Conservation (phyloP, 495 filamentous ascomycete species). For the Daldinia concentrica region DNA sequence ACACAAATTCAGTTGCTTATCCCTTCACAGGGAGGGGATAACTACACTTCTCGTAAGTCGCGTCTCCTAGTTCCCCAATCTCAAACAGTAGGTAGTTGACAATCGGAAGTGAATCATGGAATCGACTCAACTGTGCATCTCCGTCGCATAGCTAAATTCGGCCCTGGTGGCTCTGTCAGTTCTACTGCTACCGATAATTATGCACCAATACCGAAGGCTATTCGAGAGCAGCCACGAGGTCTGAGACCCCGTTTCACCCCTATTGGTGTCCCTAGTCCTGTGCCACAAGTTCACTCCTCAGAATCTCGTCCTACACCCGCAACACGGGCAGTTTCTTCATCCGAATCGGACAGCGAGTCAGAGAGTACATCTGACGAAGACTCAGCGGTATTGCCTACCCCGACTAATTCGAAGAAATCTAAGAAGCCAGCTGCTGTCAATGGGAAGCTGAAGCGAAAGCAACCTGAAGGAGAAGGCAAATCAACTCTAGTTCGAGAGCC, state of each 20-base stretch:
- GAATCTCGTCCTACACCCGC: background rate
- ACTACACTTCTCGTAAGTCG: conserved; percentile 54
- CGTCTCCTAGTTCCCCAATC: background rate
- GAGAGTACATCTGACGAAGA: conserved; percentile 48
- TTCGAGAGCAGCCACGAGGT: conserved; percentile 57
- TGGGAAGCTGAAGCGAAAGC: conserved; percentile 42
- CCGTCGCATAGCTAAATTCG: conserved; percentile 54
- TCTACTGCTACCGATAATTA: conserved; percentile 39
- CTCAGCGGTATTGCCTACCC: conserved; percentile 26
- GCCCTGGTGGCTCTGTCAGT: conserved; percentile 40
- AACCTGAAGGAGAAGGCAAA: conserved; percentile 20
- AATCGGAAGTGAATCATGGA: conserved; percentile 45
- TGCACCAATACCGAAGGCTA: conserved; percentile 39
- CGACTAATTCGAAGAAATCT: conserved; percentile 26
- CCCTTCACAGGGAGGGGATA: conserved; percentile 51
- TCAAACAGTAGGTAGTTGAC: conserved; percentile 28
- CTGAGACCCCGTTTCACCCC: conserved; percentile 56
- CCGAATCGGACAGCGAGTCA: conserved; percentile 37
- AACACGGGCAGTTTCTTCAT: conserved; percentile 6
- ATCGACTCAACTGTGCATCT: conserved; percentile 56
- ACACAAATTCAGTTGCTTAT: conserved; percentile 57
- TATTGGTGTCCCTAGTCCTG: conserved; percentile 50
- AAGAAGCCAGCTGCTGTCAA: conserved; percentile 34
- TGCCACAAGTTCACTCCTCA: background rate
- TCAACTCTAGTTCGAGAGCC: conserved; percentile 7